Conservation (phyloP, 2,329 filamentous ascomycete genomes). For the Claviceps maximensis region DNA sequence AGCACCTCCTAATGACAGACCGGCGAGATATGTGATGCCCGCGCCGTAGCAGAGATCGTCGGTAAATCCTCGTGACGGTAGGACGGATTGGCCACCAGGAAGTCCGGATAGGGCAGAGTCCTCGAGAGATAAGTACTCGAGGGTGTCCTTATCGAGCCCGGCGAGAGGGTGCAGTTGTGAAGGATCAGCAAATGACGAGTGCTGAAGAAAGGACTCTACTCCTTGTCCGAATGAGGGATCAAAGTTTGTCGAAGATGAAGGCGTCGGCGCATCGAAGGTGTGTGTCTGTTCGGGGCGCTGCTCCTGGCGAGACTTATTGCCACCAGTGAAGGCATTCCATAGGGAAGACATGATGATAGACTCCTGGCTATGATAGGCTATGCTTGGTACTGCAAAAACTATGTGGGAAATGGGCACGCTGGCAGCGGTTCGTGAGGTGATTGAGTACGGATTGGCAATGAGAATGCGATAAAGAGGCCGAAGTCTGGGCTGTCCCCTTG, state of each 20-base stretch:
- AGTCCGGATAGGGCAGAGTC: slow-evolving; percentile 79
- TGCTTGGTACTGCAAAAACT: not conserved
- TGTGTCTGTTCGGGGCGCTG: slow-evolving; percentile 20
- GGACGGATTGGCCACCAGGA: slow-evolving; percentile 71
- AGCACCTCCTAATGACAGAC: slow-evolving; percentile 69
- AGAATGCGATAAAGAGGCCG: slow-evolving; percentile 7
- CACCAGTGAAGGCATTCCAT: slow-evolving; percentile 49
- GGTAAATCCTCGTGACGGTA: slow-evolving; percentile 93
- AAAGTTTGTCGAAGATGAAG: slow-evolving; percentile 45
- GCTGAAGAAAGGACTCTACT: slow-evolving; percentile 74
- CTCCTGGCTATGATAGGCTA: not conserved
- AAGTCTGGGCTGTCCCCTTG: not conserved
- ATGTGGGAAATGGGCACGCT: slow-evolving; percentile 3
- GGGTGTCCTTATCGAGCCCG: slow-evolving; percentile 78
- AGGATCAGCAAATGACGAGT: slow-evolving; percentile 68
- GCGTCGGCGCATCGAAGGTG: slow-evolving; percentile 28
- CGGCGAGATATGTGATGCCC: slow-evolving; percentile 85
- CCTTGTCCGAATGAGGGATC: slow-evolving; percentile 64
- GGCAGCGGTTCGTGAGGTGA: slow-evolving; percentile 2
- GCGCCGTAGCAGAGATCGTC: slow-evolving; percentile 98
- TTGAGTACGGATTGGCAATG: slow-evolving; percentile 7
- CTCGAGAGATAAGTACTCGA: slow-evolving; percentile 92
- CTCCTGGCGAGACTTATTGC: slow-evolving; percentile 35
- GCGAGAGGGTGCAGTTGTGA: slow-evolving; percentile 84
- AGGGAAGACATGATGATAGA: slow-evolving; percentile 37